phyloP scores from a whole-genome alignment of 495 filamentous ascomycete species.

The Xylaria intraflava region DNA sequence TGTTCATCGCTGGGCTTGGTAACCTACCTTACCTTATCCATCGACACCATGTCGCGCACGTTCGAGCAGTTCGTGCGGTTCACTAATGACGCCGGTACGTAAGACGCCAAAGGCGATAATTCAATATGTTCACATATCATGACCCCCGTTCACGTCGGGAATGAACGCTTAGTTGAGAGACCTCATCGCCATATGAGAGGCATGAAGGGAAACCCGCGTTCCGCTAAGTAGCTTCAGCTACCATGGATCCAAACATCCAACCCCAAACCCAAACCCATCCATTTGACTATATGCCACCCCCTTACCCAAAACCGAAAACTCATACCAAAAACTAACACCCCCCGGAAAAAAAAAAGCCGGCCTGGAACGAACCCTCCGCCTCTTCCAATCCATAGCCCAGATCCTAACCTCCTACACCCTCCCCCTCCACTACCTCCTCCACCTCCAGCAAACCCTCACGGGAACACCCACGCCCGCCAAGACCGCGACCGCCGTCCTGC shows the following conservation, averaged over 20 bases:
- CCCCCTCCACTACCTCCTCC: conserved; percentile 16
- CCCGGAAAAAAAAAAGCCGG: conserved; percentile 47
- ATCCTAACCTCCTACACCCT: conserved; percentile 39
- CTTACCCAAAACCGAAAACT: not conserved
- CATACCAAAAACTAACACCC: not conserved
- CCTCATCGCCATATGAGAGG: not conserved
- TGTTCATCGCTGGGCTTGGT: not conserved
- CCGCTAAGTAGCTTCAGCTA: too few species aligned
- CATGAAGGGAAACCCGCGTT: not conserved
- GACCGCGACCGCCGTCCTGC: conserved; percentile 14
- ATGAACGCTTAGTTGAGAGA: not conserved
- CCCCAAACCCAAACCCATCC: too few species aligned
- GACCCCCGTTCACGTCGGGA: not conserved
- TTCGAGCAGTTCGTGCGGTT: conserved; percentile 38
- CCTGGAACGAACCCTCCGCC: conserved; percentile 56
- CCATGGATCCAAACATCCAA: too few species aligned
- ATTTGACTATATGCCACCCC: too few species aligned
- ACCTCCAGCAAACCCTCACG: not conserved
- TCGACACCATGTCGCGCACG: conserved; percentile 15
- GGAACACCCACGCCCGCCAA: not conserved
- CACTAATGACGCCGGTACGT: conserved; percentile 38
- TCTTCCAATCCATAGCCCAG: conserved; percentile 50
- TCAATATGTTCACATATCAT: not conserved
- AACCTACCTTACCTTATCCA: not conserved
- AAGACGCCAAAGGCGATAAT: not conserved